These are phyloP conservation scores for Boletus rubroflammeus DNA, from an alignment of 768 basidiomycete genomes.

Conservation along the genomic window DNA sequence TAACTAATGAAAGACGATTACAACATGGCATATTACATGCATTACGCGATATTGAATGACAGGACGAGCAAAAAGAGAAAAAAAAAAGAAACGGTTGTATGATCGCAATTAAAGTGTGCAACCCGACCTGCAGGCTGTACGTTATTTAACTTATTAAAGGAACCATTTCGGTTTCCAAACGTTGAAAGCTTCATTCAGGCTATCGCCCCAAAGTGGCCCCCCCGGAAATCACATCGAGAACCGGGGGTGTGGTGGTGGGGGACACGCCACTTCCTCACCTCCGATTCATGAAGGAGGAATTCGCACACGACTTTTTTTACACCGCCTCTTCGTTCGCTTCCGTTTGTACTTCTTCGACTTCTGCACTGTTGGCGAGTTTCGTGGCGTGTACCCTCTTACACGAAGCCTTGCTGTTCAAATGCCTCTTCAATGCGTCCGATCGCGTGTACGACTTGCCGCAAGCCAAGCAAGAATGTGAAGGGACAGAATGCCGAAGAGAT, in stretches of 20 bases:
- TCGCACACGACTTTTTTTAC: slow-evolving; percentile 7
- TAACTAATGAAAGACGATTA: neutral
- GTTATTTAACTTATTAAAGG: neutral
- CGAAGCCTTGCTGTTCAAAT: slow-evolving; percentile 26
- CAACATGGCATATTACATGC: neutral
- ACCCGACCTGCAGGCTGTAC: slow-evolving; percentile 9
- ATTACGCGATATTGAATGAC: neutral
- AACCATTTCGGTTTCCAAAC: neutral
- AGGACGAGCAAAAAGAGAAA: neutral
- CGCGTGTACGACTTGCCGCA: slow-evolving; percentile 30
- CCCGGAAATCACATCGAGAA: neutral
- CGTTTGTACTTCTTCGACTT: slow-evolving; percentile 7
- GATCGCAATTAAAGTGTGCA: neutral
- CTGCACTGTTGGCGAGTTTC: slow-evolving; percentile 5
- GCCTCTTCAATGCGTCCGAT: slow-evolving; percentile 32
- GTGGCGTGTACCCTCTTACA: slow-evolving; percentile 26
- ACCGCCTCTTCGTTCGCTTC: slow-evolving; percentile 20
- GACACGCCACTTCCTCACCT: slow-evolving; percentile 22
- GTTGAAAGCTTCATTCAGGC: neutral
- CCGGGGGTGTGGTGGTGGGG: neutral
- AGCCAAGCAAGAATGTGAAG: slow-evolving; percentile 21
- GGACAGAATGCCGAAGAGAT: slow-evolving; percentile 27
- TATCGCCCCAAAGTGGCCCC: neutral
- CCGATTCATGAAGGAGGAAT: slow-evolving; percentile 2
- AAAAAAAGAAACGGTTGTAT: neutral